These are phyloP conservation scores for Claviceps pusilla DNA, from an alignment of 2,329 filamentous ascomycete genomes.

Conservation along the genomic window DNA sequence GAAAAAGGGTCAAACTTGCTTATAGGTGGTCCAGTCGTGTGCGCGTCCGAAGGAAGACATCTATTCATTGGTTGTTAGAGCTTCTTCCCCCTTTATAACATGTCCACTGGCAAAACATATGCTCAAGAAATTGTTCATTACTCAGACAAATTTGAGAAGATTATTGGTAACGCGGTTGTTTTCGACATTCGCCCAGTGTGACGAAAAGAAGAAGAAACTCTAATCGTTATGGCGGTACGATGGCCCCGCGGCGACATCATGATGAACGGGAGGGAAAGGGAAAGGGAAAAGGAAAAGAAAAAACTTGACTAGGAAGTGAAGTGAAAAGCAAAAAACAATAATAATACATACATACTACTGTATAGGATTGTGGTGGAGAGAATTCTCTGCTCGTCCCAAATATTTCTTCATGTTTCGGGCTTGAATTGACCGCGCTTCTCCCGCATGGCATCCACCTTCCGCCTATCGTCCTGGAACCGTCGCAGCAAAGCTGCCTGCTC, in stretches of 20 bases:
- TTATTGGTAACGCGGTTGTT: conserved; percentile 45
- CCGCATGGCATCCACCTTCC: conserved; percentile 56
- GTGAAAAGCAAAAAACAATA: neutral
- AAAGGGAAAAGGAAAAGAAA: neutral
- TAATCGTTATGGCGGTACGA: conserved; percentile 18
- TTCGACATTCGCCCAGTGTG: conserved; percentile 32
- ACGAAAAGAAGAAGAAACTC: conserved; percentile 2
- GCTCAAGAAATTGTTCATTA: neutral
- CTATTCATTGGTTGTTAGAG: neutral
- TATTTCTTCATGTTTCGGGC: conserved; percentile 27
- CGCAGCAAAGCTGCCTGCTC: conserved; percentile 52
- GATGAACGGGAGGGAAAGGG: conserved; percentile 8
- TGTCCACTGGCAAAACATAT: neutral
- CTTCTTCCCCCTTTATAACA: neutral
- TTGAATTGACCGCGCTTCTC: conserved; percentile 49
- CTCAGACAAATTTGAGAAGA: conserved; percentile 53
- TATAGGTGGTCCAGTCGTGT: neutral
- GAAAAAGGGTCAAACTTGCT: neutral
- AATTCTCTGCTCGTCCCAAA: neutral
- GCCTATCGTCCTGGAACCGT: conserved; percentile 62
- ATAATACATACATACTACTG: neutral
- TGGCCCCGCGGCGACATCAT: conserved; percentile 43
- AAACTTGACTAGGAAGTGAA: neutral
- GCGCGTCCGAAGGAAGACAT: neutral
- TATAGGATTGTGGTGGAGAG: neutral